A percentile compares a stretch with the other conserved stretches of the same genome.
Evolutionary conservation across 2,329 filamentous ascomycete species (phyloP).

Genomic region (Fonsecaea monophora): DNA sequence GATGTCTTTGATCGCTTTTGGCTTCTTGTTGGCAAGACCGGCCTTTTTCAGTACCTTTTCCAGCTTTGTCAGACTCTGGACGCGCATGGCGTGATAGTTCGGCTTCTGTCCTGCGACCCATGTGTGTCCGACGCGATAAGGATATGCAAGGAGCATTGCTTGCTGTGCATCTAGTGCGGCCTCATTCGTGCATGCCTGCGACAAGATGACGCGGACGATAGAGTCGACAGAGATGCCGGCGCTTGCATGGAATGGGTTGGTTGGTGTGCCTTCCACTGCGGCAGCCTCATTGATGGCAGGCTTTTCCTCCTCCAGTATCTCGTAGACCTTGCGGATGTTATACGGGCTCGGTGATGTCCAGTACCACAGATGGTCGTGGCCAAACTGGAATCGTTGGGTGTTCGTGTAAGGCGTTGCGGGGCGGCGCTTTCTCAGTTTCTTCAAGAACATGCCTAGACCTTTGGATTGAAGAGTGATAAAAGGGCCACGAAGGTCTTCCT

Average conservation of each 20-base stretch:
- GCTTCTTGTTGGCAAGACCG: conserved; percentile 28
- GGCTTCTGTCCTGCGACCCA: conserved; percentile 35
- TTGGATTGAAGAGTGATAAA: neutral
- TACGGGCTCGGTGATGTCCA: conserved; percentile 5
- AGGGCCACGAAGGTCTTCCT: neutral
- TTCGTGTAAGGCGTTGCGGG: conserved; percentile 21
- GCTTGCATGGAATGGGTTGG: conserved; percentile 34
- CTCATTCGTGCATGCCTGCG: conserved; percentile 38
- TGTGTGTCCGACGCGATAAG: conserved; percentile 33
- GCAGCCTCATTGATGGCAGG: conserved; percentile 4
- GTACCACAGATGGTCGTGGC: conserved; percentile 11
- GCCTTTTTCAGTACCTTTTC: conserved; percentile 26
- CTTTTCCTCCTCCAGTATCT: conserved; percentile 25
- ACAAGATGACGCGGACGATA: conserved; percentile 37
- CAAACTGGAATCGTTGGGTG: conserved; percentile 13
- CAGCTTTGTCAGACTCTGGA: conserved; percentile 26
- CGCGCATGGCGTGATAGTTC: conserved; percentile 38
- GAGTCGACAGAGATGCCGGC: conserved; percentile 32
- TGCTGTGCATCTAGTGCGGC: conserved; percentile 33
- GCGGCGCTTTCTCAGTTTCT: neutral
- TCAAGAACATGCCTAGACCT: neutral
- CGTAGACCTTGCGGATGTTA: conserved; percentile 14
- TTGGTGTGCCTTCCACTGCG: conserved; percentile 4
- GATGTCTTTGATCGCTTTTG: conserved; percentile 25
- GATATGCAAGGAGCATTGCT: conserved; percentile 33